Base-by-base conservation (phyloP, 2,329 filamentous ascomycete genomes). In the Botryotinia calthae region DNA sequence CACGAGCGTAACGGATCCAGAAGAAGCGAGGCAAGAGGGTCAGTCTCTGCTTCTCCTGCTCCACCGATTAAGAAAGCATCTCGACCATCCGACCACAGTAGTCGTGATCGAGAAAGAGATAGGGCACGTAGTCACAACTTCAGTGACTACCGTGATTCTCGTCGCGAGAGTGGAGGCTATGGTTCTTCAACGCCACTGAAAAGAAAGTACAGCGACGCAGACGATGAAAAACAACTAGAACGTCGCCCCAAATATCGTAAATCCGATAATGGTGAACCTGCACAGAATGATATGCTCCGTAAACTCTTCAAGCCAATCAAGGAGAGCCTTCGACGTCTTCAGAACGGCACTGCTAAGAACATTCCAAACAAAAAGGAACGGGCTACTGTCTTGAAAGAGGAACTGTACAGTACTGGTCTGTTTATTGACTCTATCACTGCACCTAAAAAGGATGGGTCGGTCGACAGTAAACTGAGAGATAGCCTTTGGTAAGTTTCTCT, bases 11-110 rank as follows among this genome's bases (percentile, higher is more conserved):
- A 89, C 77, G 88, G 90, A 16, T 85, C 89, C 76, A 89, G 91
- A 51, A 87, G 87, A 63, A 84, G 85, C 58, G 87, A 89, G 56
- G 85, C 87, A 74, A 84, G 85, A 40, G 85, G 85, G 10, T 90
- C 90, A 70, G 86, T 88, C 54, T 91, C 90, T 31, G 90, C 89
- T n/a, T 94, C 92, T 28, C 92, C 93, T 12, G 90, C 86, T 34
- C 91, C 92, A 4, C 84, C 84, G 44, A 80, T 82, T 69, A 81
- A 82, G 28, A 88, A 87, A 81, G 84, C 54, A 28, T 74, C 78
- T 62, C 78, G 79, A 31, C 73, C 77, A 58, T 71, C 76, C 46
- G 80, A 87, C 74, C 81, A 80, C 70, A 85, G 86, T 73, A 82
- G 84, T 75, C 83, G 84, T 54, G 85, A 86, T 28, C 83, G 86